These are phyloP conservation scores for Murraya koenigii DNA, from an alignment of 345 rosid species.

Conservation along the genomic window DNA sequence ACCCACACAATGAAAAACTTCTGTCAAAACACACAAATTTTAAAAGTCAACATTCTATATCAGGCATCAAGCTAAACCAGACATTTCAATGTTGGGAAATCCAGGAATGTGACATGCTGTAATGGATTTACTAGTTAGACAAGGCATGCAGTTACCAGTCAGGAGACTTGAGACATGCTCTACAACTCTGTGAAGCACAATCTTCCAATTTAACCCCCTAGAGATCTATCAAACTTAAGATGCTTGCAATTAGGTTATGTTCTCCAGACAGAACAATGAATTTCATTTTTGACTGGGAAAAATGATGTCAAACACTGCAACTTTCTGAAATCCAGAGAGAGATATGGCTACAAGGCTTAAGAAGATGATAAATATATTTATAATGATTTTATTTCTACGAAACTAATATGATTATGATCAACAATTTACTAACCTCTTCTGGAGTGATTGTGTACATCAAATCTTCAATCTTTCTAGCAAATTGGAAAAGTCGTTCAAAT, in stretches of 20 bases:
- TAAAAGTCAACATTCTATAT: background rate
- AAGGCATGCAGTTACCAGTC: background rate
- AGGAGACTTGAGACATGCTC: background rate
- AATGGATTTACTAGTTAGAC: background rate
- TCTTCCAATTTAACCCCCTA: background rate
- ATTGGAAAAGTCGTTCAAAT: constrained; percentile 94
- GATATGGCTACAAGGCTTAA: background rate
- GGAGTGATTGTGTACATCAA: constrained; percentile 90
- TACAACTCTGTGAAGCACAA: background rate
- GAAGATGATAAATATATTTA: background rate
- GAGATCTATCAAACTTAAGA: background rate
- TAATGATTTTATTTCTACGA: background rate
- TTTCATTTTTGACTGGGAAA: background rate
- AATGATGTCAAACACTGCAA: background rate
- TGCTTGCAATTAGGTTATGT: background rate
- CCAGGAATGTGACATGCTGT: background rate
- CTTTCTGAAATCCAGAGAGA: background rate
- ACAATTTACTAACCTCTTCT: constrained; percentile 71
- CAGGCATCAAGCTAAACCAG: background rate
- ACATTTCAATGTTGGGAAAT: background rate
- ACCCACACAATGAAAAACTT: background rate
- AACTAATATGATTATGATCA: background rate
- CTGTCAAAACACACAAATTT: background rate
- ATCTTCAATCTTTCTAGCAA: constrained; percentile 87
- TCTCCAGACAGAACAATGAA: background rate